Evolutionary conservation across 805 yeast species (phyloP), one percentile per base, ranked within the genome.

Genomic region (Ogataea nonfermentans): DNA sequence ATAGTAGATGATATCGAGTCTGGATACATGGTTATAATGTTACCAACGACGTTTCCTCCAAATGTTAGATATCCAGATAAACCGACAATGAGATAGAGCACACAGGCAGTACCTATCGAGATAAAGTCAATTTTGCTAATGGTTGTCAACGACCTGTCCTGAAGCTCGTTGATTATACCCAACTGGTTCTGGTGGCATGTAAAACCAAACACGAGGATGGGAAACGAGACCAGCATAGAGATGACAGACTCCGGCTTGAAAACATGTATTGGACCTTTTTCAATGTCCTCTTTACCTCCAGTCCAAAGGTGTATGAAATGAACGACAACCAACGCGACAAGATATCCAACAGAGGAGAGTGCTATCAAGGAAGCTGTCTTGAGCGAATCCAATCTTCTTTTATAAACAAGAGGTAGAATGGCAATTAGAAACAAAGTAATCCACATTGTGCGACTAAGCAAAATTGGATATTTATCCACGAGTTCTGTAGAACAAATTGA

Each of bases 151-250:
- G 83, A 65, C 45, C 72, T 73, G 49, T 78, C 78, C 22, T 61
- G 63, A 20, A 90, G 73, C 64, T 91, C 98, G 54, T 90, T 91
- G 39, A 89, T 76, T 40, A 90, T 76, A 1, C 95, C 79, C 54
- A 87, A 88, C 88, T 87, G 87, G 64, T 91, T 91, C 61, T 91
- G 97, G 57, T 91, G 97, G 54, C 97, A 93, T 0, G 98, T 91
- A 63, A 80, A 91, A 0, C 96, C 96, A 68, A 91, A 90, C 10
- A 91, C 91, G 51, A 89, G 81, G 47, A 90, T 84, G n/a, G 97
- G 95, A 58, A 90, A 78, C 9, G 93, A 79, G 16, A 84, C 72
- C 13, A 90, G 70, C n/a, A 79, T 66, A 3, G 74, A 59, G 0
- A 70, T 50, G 11, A 70, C 57, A 4, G 73, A 61, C 17, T 57